phyloP scores from a whole-genome alignment of 306 rosid genomes.

The Pueraria montana region DNA sequence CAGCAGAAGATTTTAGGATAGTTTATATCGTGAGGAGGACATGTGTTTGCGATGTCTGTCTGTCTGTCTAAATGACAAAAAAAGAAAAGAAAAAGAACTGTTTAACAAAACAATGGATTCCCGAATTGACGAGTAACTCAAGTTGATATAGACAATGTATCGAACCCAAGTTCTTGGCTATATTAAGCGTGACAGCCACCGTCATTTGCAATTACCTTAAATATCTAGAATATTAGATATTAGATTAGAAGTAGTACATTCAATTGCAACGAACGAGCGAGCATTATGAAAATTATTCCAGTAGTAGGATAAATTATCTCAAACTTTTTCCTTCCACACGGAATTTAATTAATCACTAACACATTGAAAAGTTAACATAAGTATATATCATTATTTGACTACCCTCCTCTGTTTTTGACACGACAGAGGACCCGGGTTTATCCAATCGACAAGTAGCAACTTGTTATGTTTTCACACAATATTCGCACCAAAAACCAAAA shows the following conservation, averaged over 20 bases:
- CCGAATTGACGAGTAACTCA: conserved; percentile 10
- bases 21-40: not conserved
- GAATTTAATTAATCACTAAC: conserved; percentile 5
- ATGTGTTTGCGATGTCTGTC: too few relatives aligned
- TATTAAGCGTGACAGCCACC: conserved; percentile 39
- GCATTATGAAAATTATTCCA: conserved; percentile 41
- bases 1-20: not conserved
- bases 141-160: conserved; percentile 36
- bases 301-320: not conserved
- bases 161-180: conserved; percentile 49
- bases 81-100: not conserved
- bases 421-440: conserved; percentile 28
- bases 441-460: conserved; percentile 37
- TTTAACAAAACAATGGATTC: conserved; percentile 30
- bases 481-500: conserved; percentile 54
- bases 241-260: too few relatives aligned
- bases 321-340: not conserved
- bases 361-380: not conserved
- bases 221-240: too few relatives aligned
- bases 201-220: not conserved
- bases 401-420: conserved; percentile 17
- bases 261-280: conserved; percentile 29
- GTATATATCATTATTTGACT: not conserved
- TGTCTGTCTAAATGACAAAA: not conserved
- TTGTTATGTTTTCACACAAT: conserved; percentile 31